Base-by-base conservation (phyloP, 1,284 basidiomycete genomes). In the Papiliotrema flavescens region DNA sequence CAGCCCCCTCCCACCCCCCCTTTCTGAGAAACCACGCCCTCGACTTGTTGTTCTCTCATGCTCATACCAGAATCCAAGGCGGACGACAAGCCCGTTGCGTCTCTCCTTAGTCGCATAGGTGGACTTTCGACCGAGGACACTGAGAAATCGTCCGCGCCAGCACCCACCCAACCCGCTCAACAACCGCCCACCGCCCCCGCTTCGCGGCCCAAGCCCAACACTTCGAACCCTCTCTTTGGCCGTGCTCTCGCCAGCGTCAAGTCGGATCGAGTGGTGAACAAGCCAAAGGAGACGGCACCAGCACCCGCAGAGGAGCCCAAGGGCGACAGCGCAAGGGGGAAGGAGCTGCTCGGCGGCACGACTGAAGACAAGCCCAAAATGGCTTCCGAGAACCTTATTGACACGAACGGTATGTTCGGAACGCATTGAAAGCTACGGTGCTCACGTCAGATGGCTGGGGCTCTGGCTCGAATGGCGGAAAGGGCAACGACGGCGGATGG, bases 231-330 rank as follows among this genome's bases (percentile, higher is more conserved):
- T n/a, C 57, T 74, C 26, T 72, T 74, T 35, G 69, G 68, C 22
- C 63, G 55, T 58, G 68, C 69, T n/a, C 57, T 71, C 26, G 70
- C 72, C 20, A 68, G 69, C 17, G 68, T 69, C 19, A 72, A 69
- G 50, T 50, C 66, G 17, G 61, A 64, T 47, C 45, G 59, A 46
- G 49, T 28, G 34, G 17, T 13, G 20, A 19, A 42, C 13, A 42
- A 11, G 41, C 28, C 45, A 6, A 35, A 17, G 7, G 28, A 6
- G 11, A 19, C 13, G 0, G 22, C 57, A 3, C 14, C 7, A 6
- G 8, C 43, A 24, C 6, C 9, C 46, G 7, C 26, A 34, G 26
- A 32, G 8, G 28, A 17, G 24, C 19, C 37, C 7, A 19, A 37
- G 22, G 22, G 7, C 4, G 47, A 37, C 35, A n/a, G 8, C 11